Evolutionary conservation across 371 early-diverging fungal genomes (phyloP).

Genomic region (Syncephalastrum monosporum): DNA sequence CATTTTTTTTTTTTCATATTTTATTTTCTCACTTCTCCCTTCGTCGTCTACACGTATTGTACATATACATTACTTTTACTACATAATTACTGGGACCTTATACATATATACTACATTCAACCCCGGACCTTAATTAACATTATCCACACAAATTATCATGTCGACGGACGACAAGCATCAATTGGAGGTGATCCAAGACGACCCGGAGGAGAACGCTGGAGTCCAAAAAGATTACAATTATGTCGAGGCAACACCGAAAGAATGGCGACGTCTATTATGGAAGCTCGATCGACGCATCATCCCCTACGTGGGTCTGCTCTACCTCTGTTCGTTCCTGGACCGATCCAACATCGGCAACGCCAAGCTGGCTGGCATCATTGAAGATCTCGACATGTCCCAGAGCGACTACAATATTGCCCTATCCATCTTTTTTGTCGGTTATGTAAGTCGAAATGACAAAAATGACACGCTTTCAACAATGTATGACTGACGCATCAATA

Average conservation of each 20-base stretch:
- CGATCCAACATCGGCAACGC: conserved; percentile 62
- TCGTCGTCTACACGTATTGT: too few relatives aligned
- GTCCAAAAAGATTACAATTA: too few relatives aligned
- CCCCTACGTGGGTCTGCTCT: conserved; percentile 43
- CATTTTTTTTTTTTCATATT: too few relatives aligned
- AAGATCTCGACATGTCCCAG: conserved; percentile 40
- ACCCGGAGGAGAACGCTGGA: too few relatives aligned
- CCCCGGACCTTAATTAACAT: too few relatives aligned
- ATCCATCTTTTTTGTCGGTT: conserved; percentile 66
- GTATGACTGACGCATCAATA: conserved; percentile 14
- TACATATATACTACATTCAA: too few relatives aligned
- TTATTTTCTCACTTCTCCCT: too few relatives aligned
- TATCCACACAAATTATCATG: too few relatives aligned
- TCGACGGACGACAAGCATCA: too few relatives aligned
- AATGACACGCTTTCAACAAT: background rate
- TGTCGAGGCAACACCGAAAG: background rate
- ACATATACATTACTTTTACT: too few relatives aligned
- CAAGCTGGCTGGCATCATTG: conserved; percentile 51
- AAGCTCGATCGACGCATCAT: conserved; percentile 23
- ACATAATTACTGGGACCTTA: too few relatives aligned
- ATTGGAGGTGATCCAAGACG: too few relatives aligned
- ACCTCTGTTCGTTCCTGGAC: conserved; percentile 55
- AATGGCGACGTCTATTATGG: conserved; percentile 18
- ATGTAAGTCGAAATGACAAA: conserved; percentile 35
- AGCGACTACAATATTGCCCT: conserved; percentile 56